Evolutionary conservation across 495 filamentous ascomycete species (phyloP), one percentile per base, ranked within the genome.

Genomic region (Aspergillus panamensis): DNA sequence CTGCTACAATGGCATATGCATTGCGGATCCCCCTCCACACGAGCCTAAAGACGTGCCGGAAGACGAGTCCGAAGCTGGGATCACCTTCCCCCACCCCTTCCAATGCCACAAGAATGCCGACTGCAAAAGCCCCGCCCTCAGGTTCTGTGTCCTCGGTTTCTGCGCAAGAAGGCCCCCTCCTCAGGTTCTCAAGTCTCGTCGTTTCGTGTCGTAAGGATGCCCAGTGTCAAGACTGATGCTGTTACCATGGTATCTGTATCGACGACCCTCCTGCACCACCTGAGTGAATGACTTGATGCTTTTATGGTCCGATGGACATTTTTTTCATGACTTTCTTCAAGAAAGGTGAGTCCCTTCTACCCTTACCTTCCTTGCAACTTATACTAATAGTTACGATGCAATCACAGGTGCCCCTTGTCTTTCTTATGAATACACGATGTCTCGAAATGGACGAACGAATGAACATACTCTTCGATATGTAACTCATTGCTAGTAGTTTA

Each of bases 1-100:
- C n/a, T 60, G 57, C 19, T 43, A 44, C 44, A 40, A 52, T 12
- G 49, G 49, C 7, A 53, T 59, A n/a, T 60, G 57, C 14, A 20
- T 59, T 6, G 50, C 50, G 3, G 39, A 51, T 7, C 49, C 33
- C 13, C 25, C 42, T 30, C 40, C 13, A 21, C 37, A 13, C n/a
- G n/a, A n/a, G n/a, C n/a, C n/a, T n/a, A n/a, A n/a, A n/a, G n/a
- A n/a, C n/a, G n/a, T n/a, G n/a, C n/a, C n/a, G n/a, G n/a, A n/a
- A n/a, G n/a, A n/a, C n/a, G n/a, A 21, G 13, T 21, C 37, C 6
- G 37, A 49, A 31, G 20, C 31, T 1, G 48, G 9, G 13, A 30
- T 30, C 33, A 48, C 14, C 42, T 43, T 39, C 49, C 29, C 19
- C 57, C n/a, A n/a, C n/a, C 21, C 13, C 29, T n/a, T 13, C 19